Conservation (phyloP, 352 stramenopile genomes). For the Pythium grandisporangium region DNA sequence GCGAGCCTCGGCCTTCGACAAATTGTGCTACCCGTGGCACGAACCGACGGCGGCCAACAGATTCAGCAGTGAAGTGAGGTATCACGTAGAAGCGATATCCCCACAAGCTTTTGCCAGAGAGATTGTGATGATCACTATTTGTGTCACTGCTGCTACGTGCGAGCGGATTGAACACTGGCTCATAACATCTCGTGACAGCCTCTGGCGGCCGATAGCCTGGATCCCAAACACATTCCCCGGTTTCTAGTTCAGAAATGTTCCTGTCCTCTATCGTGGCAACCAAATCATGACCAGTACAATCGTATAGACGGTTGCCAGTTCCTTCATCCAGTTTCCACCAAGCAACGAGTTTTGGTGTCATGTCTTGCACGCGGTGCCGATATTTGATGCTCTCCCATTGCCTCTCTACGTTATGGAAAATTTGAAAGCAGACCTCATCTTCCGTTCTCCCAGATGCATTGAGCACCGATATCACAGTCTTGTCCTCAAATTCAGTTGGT, state of each 20-base stretch:
- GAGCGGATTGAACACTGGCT: not conserved
- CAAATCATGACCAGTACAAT: constrained; percentile 26
- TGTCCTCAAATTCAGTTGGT: constrained; percentile 5
- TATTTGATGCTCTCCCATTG: constrained; percentile 49
- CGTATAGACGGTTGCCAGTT: constrained; percentile 18
- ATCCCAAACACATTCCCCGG: too few relatives aligned
- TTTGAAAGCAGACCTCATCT: constrained; percentile 34
- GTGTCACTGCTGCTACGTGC: too few relatives aligned
- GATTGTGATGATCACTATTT: too few relatives aligned
- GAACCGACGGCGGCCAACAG: constrained; percentile 42
- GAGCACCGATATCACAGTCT: constrained; percentile 26
- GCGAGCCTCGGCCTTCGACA: not conserved
- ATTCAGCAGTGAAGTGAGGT: constrained; percentile 44
- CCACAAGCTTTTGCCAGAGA: constrained; percentile 21
- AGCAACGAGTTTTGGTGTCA: constrained; percentile 28
- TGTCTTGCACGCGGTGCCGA: constrained; percentile 51
- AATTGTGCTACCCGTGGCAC: constrained; percentile 11
- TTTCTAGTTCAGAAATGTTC: too few relatives aligned
- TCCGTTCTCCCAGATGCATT: constrained; percentile 15
- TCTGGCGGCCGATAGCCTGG: constrained; percentile 3
- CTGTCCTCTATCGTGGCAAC: too few relatives aligned
- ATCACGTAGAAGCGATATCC: constrained; percentile 72
- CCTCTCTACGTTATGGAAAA: constrained; percentile 40
- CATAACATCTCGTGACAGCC: not conserved
- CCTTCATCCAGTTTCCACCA: constrained; percentile 67